Percentiles rank a stretch among this genome's conserved stretches.
These are phyloP conservation scores for Gremmenia infestans DNA, from an alignment of 2,329 filamentous ascomycete species.

Conservation along the genomic window DNA sequence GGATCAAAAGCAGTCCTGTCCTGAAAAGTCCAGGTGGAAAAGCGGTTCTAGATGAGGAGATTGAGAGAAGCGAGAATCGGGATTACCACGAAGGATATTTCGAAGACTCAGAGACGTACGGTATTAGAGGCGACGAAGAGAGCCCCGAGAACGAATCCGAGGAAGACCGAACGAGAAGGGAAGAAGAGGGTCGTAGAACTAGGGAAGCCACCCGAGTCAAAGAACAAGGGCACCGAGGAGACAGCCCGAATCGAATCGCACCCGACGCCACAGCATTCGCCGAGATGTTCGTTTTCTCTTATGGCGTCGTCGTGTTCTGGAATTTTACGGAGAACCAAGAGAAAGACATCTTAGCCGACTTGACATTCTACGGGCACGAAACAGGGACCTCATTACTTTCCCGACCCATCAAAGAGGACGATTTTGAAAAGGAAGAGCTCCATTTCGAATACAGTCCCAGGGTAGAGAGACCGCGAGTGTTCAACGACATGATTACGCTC, in stretches of 20 bases:
- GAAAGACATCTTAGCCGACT: slow-evolving; percentile 90
- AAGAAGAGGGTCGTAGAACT: slow-evolving; percentile 31
- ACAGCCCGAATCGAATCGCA: slow-evolving; percentile 54
- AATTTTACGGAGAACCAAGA: slow-evolving; percentile 96
- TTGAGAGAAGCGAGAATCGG: slow-evolving; percentile 84
- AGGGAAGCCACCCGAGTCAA: slow-evolving; percentile 32
- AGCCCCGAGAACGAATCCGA: slow-evolving; percentile 39
- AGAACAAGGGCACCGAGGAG: slow-evolving; percentile 37
- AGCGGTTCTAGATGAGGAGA: slow-evolving; percentile 88
- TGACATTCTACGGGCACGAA: slow-evolving; percentile 77
- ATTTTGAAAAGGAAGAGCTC: slow-evolving; percentile 97
- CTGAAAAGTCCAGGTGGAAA: slow-evolving; percentile 91
- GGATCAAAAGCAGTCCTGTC: slow-evolving; percentile 83
- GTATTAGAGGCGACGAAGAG: slow-evolving; percentile 39
- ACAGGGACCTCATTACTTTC: slow-evolving; percentile 65
- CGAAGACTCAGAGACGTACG: slow-evolving; percentile 61
- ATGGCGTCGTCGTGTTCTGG: slow-evolving; percentile 98
- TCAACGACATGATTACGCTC: slow-evolving; percentile 99
- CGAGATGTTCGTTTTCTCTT: slow-evolving; percentile 96
- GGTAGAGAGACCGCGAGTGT: slow-evolving; percentile 83
- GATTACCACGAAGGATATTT: slow-evolving; percentile 92
- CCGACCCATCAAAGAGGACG: slow-evolving; percentile 75
- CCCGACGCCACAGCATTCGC: slow-evolving; percentile 75
- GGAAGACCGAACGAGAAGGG: slow-evolving; percentile 27
- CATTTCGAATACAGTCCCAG: slow-evolving; percentile 94